Evolutionary conservation across 345 rosid species (phyloP).

Genomic region (Heritiera littoralis): DNA sequence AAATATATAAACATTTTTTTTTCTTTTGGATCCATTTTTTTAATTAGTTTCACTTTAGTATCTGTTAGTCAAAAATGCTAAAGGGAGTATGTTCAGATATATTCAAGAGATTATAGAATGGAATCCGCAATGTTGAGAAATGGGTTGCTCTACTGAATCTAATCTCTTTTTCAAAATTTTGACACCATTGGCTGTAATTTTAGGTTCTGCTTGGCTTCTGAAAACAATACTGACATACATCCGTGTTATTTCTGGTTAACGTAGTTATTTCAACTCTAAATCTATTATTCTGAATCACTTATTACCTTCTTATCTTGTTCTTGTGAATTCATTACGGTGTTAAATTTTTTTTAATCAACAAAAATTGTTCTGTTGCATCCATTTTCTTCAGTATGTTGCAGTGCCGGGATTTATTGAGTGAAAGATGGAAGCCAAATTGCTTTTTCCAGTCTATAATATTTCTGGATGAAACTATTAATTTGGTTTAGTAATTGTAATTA

Average conservation of each 20-base stretch:
- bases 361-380: not conserved
- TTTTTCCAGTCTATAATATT: not conserved
- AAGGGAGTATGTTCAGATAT: not conserved
- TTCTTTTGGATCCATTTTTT: not conserved
- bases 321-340: not conserved
- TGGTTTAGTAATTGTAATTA: not conserved
- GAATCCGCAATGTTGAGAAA: not conserved
- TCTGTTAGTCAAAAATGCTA: not conserved
- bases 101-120: not conserved
- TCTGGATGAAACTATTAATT: not conserved
- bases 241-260: constrained; percentile 6
- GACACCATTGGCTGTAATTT: not conserved
- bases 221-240: not conserved
- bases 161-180: not conserved
- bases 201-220: constrained; percentile 4
- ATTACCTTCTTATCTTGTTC: not conserved
- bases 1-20: not conserved
- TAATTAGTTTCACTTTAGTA: not conserved
- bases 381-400: not conserved
- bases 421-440: not conserved
- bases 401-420: not conserved
- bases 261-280: not conserved
- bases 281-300: not conserved
- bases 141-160: not conserved
- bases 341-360: not conserved